These are phyloP conservation scores for Cladophialophora psammophila DNA, from an alignment of 2,329 filamentous ascomycete species.

Conservation along the genomic window DNA sequence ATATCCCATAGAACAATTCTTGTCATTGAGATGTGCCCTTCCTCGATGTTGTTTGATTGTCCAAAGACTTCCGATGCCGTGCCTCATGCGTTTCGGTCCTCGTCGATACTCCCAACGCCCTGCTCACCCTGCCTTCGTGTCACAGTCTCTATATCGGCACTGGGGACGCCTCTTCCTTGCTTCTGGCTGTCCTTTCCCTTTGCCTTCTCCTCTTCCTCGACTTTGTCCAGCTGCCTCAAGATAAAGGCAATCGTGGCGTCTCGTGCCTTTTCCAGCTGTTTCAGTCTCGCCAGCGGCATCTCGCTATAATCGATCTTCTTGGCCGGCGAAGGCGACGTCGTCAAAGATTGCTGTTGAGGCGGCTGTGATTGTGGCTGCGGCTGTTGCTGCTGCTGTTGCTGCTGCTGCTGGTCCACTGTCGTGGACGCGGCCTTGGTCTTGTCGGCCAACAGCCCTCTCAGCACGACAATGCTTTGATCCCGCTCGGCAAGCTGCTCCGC, in stretches of 20 bases:
- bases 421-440: conserved; percentile 43
- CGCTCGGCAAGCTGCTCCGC: conserved; percentile 53
- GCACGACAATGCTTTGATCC: conserved; percentile 57
- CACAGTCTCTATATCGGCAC: background rate
- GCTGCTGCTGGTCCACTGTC: no score
- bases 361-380: no score
- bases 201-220: conserved; percentile 49
- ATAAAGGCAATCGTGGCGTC: conserved; percentile 62
- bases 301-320: conserved; percentile 50
- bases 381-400: no score
- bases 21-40: background rate
- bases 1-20: background rate
- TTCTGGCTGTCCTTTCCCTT: background rate
- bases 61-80: background rate
- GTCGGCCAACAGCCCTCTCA: conserved; percentile 55
- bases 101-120: background rate
- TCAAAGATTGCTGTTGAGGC: background rate
- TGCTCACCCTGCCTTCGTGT: background rate
- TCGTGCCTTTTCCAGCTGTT: conserved; percentile 59
- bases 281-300: conserved; percentile 49
- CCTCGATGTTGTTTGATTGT: background rate
- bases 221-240: conserved; percentile 60
- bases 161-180: background rate
- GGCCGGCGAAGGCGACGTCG: conserved; percentile 39
- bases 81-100: background rate